These are phyloP conservation scores for Onygenales sp. DNA, from an alignment of 2,329 filamentous ascomycete genomes.

Conservation along the genomic window DNA sequence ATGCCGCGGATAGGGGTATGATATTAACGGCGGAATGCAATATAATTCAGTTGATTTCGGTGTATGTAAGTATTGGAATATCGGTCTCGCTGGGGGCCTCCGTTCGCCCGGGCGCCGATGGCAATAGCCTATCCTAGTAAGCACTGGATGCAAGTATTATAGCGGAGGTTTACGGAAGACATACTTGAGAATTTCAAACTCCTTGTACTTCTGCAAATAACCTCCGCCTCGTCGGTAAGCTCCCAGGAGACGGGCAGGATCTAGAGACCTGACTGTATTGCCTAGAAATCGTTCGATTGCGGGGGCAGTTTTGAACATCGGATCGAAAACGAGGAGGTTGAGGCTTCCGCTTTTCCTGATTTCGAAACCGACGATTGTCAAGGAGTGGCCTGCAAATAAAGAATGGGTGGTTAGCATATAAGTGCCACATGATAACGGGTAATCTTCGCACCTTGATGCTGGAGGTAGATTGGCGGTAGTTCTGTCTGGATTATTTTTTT, in stretches of 20 bases:
- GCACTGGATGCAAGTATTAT: no score
- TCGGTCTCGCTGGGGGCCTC: no score
- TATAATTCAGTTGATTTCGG: no score
- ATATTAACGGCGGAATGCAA: no score
- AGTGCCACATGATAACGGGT: neutral
- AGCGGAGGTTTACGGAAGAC: constrained; percentile 4
- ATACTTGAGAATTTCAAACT: constrained; percentile 72
- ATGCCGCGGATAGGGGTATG: no score
- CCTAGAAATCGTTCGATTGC: constrained; percentile 50
- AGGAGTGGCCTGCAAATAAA: constrained; percentile 58
- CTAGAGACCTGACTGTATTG: constrained; percentile 32
- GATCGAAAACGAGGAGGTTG: constrained; percentile 80
- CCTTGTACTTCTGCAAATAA: constrained; percentile 60
- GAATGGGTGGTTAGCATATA: neutral
- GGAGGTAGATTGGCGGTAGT: constrained; percentile 79
- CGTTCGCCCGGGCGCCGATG: no score
- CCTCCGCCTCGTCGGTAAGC: constrained; percentile 61
- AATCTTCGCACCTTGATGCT: constrained; percentile 55
- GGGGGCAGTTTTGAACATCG: constrained; percentile 63
- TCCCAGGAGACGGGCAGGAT: constrained; percentile 51
- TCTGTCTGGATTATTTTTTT: constrained; percentile 60
- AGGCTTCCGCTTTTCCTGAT: constrained; percentile 52
- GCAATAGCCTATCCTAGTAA: no score
- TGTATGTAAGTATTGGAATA: no score
- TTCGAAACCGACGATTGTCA: constrained; percentile 84